Evolutionary conservation across 2,329 filamentous ascomycete species (phyloP), one percentile per base, ranked within the genome.

Genomic region (Davidsoniella australis): DNA sequence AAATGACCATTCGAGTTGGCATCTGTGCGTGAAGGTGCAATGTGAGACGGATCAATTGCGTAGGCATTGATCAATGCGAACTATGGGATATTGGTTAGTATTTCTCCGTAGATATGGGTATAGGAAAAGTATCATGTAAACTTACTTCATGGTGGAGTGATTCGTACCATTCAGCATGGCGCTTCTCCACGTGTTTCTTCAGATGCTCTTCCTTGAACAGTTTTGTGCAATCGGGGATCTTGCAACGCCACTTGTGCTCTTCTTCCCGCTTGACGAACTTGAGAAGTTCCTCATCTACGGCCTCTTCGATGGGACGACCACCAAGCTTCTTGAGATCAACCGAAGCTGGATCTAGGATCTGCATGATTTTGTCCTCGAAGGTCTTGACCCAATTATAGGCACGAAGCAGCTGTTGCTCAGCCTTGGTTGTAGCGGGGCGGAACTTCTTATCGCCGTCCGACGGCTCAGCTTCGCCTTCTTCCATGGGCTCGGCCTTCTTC

Each of bases 321-420:
- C 93, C 91, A 23, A 96, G 75, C 66, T 95, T 96, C 62, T 80
- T 80, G 40, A 96, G 70, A 59, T 96, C 87, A 20, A 84, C 83
- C 45, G 80, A 79, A 49, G 91, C 85, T 0, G 91, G 91, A 56
- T 96, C 89, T 12, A 98, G 72, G 43, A 96, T 83, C 62, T 95
- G 88, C 61, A 85, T 70, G 47, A 98, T 74, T 67, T 98, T 98
- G 60, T 98, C 91, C 61, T 98, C 91, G 59, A 94, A 98, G 0
- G 91, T 96, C 68, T 84, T 93, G 53, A 98, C 93, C 91, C 93
- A 98, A 60, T 96, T 98, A 68, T 87, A 96, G 0, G 91, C 91
- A 51, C 88, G 82, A 59, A 93, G 84, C 12, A 96, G 76, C 61
- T 96, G 91, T 62, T 93, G 86, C 58, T 94, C 87, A 4, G 80